Percentiles rank a stretch among this genome's conserved stretches.
phyloP scores from a whole-genome alignment of 2,329 filamentous ascomycete genomes.

The Stromatinia cepivora region DNA sequence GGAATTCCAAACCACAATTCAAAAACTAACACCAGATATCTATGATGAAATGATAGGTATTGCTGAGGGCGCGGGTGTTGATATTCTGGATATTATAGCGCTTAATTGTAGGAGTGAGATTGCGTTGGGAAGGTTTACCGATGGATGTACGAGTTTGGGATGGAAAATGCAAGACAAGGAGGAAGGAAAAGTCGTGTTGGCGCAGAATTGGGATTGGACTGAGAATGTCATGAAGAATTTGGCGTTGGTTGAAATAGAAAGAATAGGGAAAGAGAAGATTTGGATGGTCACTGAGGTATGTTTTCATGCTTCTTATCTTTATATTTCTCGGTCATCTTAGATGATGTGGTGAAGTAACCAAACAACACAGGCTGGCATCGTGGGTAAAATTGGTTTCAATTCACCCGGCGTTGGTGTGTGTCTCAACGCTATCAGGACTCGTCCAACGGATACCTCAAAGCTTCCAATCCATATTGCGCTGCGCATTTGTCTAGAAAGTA shows the following conservation, averaged over 20 bases:
- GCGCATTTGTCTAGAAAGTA: constrained; percentile 52
- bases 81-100: constrained; percentile 5
- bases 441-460: constrained; percentile 48
- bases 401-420: constrained; percentile 53
- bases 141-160: constrained; percentile 7
- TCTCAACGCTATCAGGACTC: constrained; percentile 56
- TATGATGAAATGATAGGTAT: constrained; percentile 11
- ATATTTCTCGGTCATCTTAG: not conserved
- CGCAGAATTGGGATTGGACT: constrained; percentile 38
- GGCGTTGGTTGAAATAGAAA: constrained; percentile 26
- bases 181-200: constrained; percentile 24
- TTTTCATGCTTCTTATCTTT: constrained; percentile 7
- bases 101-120: constrained; percentile 12
- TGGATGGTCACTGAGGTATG: constrained; percentile 19
- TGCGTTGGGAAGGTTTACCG: not conserved
- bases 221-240: constrained; percentile 28
- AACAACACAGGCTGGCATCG: constrained; percentile 32
- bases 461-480: constrained; percentile 57
- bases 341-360: constrained; percentile 7
- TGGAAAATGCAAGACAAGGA: constrained; percentile 18
- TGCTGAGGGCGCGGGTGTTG: not conserved
- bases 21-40: not conserved
- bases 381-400: constrained; percentile 56
- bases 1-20: constrained; percentile 4
- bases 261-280: not conserved